Evolutionary conservation across 768 basidiomycete species (phyloP), one percentile per base, ranked within the genome.

Genomic region (Boletus reticuloceps): DNA sequence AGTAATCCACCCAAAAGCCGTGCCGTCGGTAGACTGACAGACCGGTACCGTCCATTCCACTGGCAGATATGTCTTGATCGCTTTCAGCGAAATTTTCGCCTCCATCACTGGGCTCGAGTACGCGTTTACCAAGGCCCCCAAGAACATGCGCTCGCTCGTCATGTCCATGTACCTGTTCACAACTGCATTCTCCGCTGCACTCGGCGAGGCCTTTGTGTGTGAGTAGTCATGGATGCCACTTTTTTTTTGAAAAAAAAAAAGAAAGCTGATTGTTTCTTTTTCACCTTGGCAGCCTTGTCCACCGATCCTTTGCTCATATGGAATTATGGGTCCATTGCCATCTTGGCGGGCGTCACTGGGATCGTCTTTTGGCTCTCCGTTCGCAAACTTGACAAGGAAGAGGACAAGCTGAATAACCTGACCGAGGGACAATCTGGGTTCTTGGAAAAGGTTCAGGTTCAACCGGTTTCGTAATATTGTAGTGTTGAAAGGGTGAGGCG

Each of bases 111-210:
- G 88, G 11, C 79, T 93, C 54, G 89, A 93, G 69, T 92, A 92
- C 62, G 90, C 89, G n/a, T 93, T 87, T 74, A 89, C 87, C 31
- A 91, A 93, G 71, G 91, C 91, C 17, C 92, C 92, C 13, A 84
- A 77, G 70, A 89, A 89, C 72, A 94, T 94, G 93, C 82, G 84
- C 29, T 91, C 89, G 43, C 81, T 94, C 54, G 89, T 94, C 51
- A 90, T 90, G 88, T 75, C 82, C 32, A 55, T 85, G 31, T 86
- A 81, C 73, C 69, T 87, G 36, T 82, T 85, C 69, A 84, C 70
- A 65, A 76, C 69, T 20, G 85, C 89, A 3, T 41, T 90, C 44
- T 72, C 85, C 11, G 72, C 83, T 27, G 85, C 86, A 29, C 55
- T 90, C 45, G 82, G 82, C 47, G 88, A 89, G 68, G 86, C 85